These are phyloP conservation scores for Pseudogymnoascus sp. DNA, from an alignment of 2,329 filamentous ascomycete species.

Conservation along the genomic window DNA sequence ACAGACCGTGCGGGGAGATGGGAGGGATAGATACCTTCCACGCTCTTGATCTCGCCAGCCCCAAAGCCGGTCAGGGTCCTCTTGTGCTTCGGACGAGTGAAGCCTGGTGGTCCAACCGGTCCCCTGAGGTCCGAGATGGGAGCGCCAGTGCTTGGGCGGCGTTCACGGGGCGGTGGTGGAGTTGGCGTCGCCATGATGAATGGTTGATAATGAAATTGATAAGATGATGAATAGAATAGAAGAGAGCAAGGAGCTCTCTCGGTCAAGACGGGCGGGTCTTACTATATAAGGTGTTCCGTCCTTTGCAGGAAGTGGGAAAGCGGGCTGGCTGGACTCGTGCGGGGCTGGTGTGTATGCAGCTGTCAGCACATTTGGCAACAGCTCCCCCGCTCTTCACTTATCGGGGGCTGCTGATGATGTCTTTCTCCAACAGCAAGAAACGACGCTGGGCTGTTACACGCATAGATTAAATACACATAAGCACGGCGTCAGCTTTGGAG, in stretches of 20 bases:
- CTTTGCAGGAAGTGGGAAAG: background rate
- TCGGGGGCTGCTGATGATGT: background rate
- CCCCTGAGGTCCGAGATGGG: constrained; percentile 82
- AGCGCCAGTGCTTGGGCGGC: constrained; percentile 71
- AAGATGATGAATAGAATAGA: background rate
- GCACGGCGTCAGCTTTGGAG: background rate
- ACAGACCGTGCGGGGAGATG: background rate
- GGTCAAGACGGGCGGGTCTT: background rate
- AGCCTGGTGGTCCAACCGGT: constrained; percentile 76
- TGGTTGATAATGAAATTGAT: constrained; percentile 1
- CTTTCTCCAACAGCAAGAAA: background rate
- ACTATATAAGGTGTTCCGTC: background rate
- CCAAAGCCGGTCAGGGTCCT: constrained; percentile 94
- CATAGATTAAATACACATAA: background rate
- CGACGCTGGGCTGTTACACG: background rate
- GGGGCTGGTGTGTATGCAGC: background rate
- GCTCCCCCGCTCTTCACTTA: background rate
- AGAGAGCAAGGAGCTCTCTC: background rate
- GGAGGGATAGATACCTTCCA: constrained; percentile 59
- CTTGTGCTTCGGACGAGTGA: constrained; percentile 87
- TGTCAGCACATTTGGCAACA: constrained; percentile 7
- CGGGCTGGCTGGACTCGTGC: constrained; percentile 5
- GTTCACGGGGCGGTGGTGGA: constrained; percentile 49
- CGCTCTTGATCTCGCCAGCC: constrained; percentile 80
- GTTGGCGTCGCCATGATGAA: background rate